Evolutionary conservation across 495 filamentous ascomycete genomes (phyloP), one percentile per base, ranked within the genome.

Genomic region (Baudoinia panamericana): DNA sequence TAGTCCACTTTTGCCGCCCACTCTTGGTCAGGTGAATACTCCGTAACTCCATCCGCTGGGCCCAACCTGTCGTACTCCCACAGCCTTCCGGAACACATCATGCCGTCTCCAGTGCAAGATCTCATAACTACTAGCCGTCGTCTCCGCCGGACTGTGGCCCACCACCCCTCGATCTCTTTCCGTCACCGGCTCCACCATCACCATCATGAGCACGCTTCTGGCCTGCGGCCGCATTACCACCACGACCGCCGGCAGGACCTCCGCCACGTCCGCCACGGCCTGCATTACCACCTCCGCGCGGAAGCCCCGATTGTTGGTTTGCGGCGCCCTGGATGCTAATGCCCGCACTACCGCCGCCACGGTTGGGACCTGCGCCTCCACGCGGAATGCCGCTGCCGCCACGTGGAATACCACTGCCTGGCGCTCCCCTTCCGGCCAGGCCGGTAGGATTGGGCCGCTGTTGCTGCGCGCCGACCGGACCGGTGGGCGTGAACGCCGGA

Each of bases 181-280:
- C 43, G 27, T 41, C 48, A 1, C 47, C 47, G 2, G 34, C 34
- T 3, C 31, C 27, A 1, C 36, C 31, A 26, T 36, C 46, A 25
- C 43, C 46, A 20, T 49, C 46, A 21, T 45, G 30, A 10, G 27
- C 21, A 1, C 51, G 13, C 51, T 53, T 53, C 30, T 53, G 51
- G 9, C 51, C 51, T 4, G 46, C 46, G 13, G 30, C 27, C 19
- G 22, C 36, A 13, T 26, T 28, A 30, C 30, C 45, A 24, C 41
- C 41, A 18, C 42, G 29, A 2, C 18, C 25, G 21, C 33, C 38
- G 24, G 26, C 26, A 13, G 23, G 29, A 10, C 41, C 27, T 6
- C 37, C 34, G 27, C 45, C 34, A 10, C 45, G 30, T 8, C 25
- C 26, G 12, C 37, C 30, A 7, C 39, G 18, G 23, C 31, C 38